These are phyloP conservation scores for Jimgerdemannia flammicorona DNA, from an alignment of 192 early-diverging fungal genomes.

Conservation along the genomic window DNA sequence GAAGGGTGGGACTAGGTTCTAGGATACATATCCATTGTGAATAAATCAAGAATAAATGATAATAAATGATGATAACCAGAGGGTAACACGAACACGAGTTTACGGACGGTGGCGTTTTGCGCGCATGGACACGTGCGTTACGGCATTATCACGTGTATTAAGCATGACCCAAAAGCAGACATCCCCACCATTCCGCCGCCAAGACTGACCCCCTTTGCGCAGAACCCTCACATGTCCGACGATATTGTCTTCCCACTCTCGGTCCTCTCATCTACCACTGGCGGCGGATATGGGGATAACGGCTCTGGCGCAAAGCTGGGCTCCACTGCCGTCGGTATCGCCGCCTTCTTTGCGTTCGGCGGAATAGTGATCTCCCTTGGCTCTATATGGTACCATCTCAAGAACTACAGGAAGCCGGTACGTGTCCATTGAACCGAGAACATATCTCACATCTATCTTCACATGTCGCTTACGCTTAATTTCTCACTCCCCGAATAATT, in stretches of 20 bases:
- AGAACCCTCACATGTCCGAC: too few species aligned
- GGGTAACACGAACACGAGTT: too few species aligned
- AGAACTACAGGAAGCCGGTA: conserved; percentile 59
- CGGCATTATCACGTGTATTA: too few species aligned
- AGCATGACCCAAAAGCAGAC: too few species aligned
- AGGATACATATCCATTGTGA: neutral
- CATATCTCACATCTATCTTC: neutral
- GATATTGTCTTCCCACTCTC: too few species aligned
- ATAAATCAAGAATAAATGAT: neutral
- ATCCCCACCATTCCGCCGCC: too few species aligned
- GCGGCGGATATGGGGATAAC: conserved; percentile 10
- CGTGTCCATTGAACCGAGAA: conserved; percentile 1
- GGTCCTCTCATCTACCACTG: too few species aligned
- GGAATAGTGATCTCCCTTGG: conserved; percentile 42
- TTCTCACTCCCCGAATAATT: too few species aligned
- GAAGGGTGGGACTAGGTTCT: neutral
- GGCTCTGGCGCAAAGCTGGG: conserved; percentile 43
- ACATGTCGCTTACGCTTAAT: neutral
- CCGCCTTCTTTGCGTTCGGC: conserved; percentile 43
- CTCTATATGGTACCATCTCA: conserved; percentile 54
- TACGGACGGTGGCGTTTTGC: too few species aligned
- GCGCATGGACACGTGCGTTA: too few species aligned
- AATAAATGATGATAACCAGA: too few species aligned
- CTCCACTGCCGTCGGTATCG: conserved; percentile 34
- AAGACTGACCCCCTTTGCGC: too few species aligned